Conservation (phyloP, 176 grass and related monocot genomes). For the Oryza rufipogon region DNA sequence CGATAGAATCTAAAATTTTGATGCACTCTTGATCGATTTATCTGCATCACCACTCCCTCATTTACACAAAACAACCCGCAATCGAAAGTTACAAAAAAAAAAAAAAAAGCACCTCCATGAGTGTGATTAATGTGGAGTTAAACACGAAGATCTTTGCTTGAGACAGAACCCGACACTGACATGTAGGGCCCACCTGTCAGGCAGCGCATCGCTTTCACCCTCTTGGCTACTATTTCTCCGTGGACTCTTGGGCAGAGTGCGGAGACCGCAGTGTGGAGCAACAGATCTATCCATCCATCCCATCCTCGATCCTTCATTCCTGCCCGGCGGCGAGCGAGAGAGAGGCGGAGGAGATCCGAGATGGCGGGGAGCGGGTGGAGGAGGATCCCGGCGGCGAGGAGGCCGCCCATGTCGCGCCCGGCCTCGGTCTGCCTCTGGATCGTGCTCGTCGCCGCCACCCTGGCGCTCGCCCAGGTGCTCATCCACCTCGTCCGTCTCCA, state of each 20-base stretch:
- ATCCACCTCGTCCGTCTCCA: conserved; percentile 44
- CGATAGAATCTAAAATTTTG: too few species aligned
- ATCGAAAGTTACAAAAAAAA: background rate
- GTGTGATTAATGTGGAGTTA: background rate
- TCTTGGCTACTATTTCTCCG: conserved; percentile 2
- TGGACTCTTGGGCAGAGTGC: background rate
- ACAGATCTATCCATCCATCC: conserved; percentile 33
- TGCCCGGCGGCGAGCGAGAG: conserved; percentile 24
- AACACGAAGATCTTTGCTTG: background rate
- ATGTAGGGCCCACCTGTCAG: conserved; percentile 13
- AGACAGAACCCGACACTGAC: background rate
- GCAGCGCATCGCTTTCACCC: background rate
- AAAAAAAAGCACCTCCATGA: background rate
- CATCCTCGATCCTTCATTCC: too few species aligned
- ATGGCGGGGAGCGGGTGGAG: conserved; percentile 55
- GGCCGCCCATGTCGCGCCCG: conserved; percentile 27
- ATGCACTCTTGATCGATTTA: too few species aligned
- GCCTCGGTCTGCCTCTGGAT: conserved; percentile 59
- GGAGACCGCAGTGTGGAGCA: conserved; percentile 11
- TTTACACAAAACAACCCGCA: too few species aligned
- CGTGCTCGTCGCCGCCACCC: conserved; percentile 53
- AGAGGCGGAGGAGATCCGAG: conserved; percentile 17
- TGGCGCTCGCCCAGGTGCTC: conserved; percentile 91
- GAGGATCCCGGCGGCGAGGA: conserved; percentile 27
- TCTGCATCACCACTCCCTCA: too few species aligned